phyloP scores from a whole-genome alignment of 495 filamentous ascomycete genomes.

The Penicillium manginii region DNA sequence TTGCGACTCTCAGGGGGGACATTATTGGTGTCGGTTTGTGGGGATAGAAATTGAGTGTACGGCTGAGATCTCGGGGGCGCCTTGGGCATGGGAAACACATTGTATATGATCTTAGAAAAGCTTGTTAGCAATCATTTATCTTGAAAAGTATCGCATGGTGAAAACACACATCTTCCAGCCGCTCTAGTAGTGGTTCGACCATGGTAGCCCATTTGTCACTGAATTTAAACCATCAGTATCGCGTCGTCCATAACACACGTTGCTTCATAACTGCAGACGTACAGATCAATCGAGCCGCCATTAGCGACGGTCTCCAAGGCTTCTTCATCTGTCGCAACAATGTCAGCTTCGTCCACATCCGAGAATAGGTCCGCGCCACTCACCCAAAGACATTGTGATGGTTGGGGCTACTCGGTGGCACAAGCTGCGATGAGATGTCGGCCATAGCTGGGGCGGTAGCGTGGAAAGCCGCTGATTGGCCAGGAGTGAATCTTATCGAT shows the following conservation, averaged over 20 bases:
- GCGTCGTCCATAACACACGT: slow-evolving; percentile 7
- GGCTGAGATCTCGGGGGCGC: slow-evolving; percentile 37
- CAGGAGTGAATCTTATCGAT: slow-evolving; percentile 28
- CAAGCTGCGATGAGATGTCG: slow-evolving; percentile 19
- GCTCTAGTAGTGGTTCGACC: slow-evolving; percentile 52
- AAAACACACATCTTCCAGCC: slow-evolving; percentile 55
- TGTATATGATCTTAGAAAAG: slow-evolving; percentile 54
- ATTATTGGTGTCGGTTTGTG: slow-evolving; percentile 36
- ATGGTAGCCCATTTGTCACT: slow-evolving; percentile 60
- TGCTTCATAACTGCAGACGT: slow-evolving; percentile 30
- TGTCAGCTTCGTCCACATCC: slow-evolving; percentile 5
- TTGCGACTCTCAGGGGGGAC: slow-evolving; percentile 44
- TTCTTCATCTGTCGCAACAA: slow-evolving; percentile 54
- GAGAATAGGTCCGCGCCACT: slow-evolving; percentile 9
- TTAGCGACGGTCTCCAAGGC: slow-evolving; percentile 64
- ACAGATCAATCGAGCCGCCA: slow-evolving; percentile 73
- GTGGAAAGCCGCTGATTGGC: slow-evolving; percentile 25
- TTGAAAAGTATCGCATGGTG: slow-evolving; percentile 1
- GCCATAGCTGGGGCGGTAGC: slow-evolving; percentile 20
- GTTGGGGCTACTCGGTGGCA: slow-evolving; percentile 15
- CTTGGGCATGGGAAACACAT: slow-evolving; percentile 55
- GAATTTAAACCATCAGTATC: slow-evolving; percentile 31
- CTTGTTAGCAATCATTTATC: slow-evolving; percentile 14
- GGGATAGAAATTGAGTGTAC: slow-evolving; percentile 37
- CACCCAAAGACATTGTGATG: slow-evolving; percentile 46